Conservation (phyloP, 208 protist genomes). For the Phytomonas sp. region DNA sequence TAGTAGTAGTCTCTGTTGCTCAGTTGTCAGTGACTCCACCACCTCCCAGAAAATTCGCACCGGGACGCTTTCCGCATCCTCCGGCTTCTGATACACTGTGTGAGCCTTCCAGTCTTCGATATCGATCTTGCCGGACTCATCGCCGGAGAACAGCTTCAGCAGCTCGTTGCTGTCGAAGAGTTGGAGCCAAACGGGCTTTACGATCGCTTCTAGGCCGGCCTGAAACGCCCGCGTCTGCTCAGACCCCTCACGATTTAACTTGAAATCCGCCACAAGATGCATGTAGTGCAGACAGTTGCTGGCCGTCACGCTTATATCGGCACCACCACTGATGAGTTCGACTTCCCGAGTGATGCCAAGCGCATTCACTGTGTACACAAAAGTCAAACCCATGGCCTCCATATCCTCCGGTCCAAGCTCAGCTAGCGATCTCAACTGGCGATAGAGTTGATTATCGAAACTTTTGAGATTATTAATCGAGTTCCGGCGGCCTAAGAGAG, state of each 20-base stretch:
- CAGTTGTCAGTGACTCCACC: constrained; percentile 53
- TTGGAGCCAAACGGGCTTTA: constrained; percentile 51
- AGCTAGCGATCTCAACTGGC: constrained; percentile 68
- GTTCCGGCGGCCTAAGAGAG: constrained; percentile 83
- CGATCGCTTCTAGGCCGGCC: constrained; percentile 60
- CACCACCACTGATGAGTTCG: constrained; percentile 73
- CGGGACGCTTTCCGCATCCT: constrained; percentile 39
- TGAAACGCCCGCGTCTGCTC: constrained; percentile 80
- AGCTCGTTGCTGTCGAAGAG: constrained; percentile 89
- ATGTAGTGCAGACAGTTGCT: constrained; percentile 91
- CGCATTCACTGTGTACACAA: constrained; percentile 68
- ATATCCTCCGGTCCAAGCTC: constrained; percentile 59
- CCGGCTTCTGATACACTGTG: constrained; percentile 70
- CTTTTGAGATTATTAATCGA: constrained; percentile 80
- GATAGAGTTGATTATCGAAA: constrained; percentile 84
- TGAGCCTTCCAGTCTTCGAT: constrained; percentile 82
- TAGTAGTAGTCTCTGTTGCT: constrained; percentile 75
- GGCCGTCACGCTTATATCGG: constrained; percentile 71
- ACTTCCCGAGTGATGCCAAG: constrained; percentile 61
- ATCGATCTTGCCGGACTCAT: constrained; percentile 65
- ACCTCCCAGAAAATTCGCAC: constrained; percentile 87
- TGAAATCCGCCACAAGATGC: constrained; percentile 87
- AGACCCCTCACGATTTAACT: constrained; percentile 84
- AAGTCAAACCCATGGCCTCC: constrained; percentile 61
- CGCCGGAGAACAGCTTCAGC: constrained; percentile 74